Percentiles rank a stretch among this genome's conserved stretches.
phyloP scores from a whole-genome alignment of 1,284 basidiomycete genomes.

The Gymnopus androsaceus region DNA sequence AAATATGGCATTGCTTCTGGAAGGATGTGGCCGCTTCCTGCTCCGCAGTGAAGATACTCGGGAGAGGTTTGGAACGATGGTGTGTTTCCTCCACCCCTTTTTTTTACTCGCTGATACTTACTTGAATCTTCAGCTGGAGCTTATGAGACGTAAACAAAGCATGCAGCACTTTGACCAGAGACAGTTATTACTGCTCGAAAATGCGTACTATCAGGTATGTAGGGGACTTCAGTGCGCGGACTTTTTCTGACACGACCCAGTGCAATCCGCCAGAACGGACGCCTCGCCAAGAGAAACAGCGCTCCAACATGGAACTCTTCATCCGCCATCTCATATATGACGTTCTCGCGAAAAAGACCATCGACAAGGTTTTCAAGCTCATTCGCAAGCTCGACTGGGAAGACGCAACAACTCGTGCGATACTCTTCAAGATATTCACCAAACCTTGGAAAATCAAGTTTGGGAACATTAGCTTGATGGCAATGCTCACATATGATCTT shows the following conservation, averaged over 20 bases:
- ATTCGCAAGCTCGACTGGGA: slow-evolving; percentile 96
- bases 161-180: slow-evolving; percentile 91
- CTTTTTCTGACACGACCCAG: slow-evolving; percentile 41
- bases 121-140: slow-evolving; percentile 66
- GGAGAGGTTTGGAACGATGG: slow-evolving; percentile 84
- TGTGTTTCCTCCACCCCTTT: slow-evolving; percentile 29
- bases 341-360: slow-evolving; percentile 85
- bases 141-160: slow-evolving; percentile 92
- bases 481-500: slow-evolving; percentile 92
- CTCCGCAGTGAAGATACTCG: slow-evolving; percentile 87
- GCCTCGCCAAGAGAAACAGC: slow-evolving; percentile 81
- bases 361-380: slow-evolving; percentile 91
- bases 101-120: slow-evolving; percentile 21
- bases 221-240: background rate
- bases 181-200: slow-evolving; percentile 89
- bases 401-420: slow-evolving; percentile 56
- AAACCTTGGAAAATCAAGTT: slow-evolving; percentile 98
- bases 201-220: slow-evolving; percentile 93
- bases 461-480: slow-evolving; percentile 86
- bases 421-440: slow-evolving; percentile 82
- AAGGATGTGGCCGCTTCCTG: slow-evolving; percentile 93
- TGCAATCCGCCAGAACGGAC: slow-evolving; percentile 96
- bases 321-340: slow-evolving; percentile 93
- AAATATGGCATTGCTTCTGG: slow-evolving; percentile 88
- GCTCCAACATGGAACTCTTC: slow-evolving; percentile 89